These are phyloP conservation scores for Sporothrix brasiliensis DNA, from an alignment of 2,329 filamentous ascomycete genomes.

Conservation along the genomic window DNA sequence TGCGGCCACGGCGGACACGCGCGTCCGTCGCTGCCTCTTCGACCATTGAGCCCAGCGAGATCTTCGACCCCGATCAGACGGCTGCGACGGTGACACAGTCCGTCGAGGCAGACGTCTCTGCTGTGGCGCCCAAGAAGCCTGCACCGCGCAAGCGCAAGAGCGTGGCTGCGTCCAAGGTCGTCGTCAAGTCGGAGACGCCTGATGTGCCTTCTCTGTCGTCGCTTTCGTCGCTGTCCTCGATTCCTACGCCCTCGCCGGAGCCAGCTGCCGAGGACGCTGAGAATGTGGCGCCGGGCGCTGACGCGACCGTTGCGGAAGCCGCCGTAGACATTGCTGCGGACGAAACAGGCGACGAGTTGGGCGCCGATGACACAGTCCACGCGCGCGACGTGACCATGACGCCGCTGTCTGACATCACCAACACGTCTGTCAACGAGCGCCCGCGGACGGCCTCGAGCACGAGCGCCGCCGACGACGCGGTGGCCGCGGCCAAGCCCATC, in stretches of 20 bases:
- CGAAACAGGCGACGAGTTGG: slow-evolving; percentile 24
- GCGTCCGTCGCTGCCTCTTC: slow-evolving; percentile 42
- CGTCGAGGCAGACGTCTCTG: slow-evolving; percentile 38
- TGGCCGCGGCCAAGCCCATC: slow-evolving; percentile 67
- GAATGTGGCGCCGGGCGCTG: slow-evolving; percentile 15
- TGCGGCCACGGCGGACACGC: slow-evolving; percentile 50
- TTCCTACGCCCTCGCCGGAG: slow-evolving; percentile 26
- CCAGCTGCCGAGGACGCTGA: background rate
- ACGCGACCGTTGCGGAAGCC: background rate
- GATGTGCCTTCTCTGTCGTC: slow-evolving; percentile 47
- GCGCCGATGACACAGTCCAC: slow-evolving; percentile 22
- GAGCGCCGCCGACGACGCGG: slow-evolving; percentile 48
- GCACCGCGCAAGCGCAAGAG: slow-evolving; percentile 72
- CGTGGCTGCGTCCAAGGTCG: slow-evolving; percentile 48
- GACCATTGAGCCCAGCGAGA: slow-evolving; percentile 62
- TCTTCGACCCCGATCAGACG: slow-evolving; percentile 59
- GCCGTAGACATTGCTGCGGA: background rate
- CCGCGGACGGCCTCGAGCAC: slow-evolving; percentile 56
- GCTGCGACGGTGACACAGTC: slow-evolving; percentile 41
- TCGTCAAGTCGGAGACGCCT: slow-evolving; percentile 43
- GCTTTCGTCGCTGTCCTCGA: slow-evolving; percentile 19
- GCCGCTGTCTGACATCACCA: slow-evolving; percentile 74
- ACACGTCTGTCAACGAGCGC: slow-evolving; percentile 51
- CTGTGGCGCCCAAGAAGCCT: slow-evolving; percentile 44
- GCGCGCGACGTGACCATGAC: slow-evolving; percentile 39